Evolutionary conservation across 805 yeast species (phyloP).

Genomic region (Cyberlindnera samutprakarnensis): DNA sequence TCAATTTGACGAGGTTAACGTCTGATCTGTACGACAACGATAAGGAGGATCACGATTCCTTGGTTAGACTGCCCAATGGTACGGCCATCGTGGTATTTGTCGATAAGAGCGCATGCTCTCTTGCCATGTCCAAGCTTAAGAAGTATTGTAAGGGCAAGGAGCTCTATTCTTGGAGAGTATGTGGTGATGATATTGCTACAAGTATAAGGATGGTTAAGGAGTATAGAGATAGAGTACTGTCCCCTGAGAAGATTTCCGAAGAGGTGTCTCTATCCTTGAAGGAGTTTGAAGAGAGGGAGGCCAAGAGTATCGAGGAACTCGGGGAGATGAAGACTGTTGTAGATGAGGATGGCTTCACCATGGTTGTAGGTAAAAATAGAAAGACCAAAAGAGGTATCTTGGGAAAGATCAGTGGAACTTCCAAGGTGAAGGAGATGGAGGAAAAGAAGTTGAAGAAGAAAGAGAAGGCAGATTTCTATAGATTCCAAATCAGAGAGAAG

Average conservation of each 20-base stretch:
- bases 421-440: conserved; percentile 23
- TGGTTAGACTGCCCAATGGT: conserved; percentile 55
- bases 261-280: conserved; percentile 51
- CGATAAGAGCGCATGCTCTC: conserved; percentile 57
- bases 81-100: conserved; percentile 70
- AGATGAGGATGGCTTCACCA: conserved; percentile 91
- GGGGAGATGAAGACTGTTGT: conserved; percentile 52
- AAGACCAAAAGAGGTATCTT: conserved; percentile 69
- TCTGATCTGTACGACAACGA: conserved; percentile 40
- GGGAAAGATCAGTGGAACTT: conserved; percentile 42
- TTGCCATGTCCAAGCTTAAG: conserved; percentile 59
- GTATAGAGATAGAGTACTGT: conserved; percentile 31
- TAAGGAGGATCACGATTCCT: conserved; percentile 19
- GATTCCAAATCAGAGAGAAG: conserved; percentile 91
- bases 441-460: conserved; percentile 53
- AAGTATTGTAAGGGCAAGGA: conserved; percentile 35
- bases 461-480: conserved; percentile 86
- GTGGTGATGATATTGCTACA: conserved; percentile 24
- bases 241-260: conserved; percentile 44
- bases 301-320: conserved; percentile 47
- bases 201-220: conserved; percentile 34
- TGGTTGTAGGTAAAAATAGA: conserved; percentile 82
- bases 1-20: conserved; percentile 52
- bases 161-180: conserved; percentile 25
- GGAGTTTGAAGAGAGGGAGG: conserved; percentile 66